phyloP scores from a whole-genome alignment of 768 basidiomycete genomes.

The Pleurotus giganteus region DNA sequence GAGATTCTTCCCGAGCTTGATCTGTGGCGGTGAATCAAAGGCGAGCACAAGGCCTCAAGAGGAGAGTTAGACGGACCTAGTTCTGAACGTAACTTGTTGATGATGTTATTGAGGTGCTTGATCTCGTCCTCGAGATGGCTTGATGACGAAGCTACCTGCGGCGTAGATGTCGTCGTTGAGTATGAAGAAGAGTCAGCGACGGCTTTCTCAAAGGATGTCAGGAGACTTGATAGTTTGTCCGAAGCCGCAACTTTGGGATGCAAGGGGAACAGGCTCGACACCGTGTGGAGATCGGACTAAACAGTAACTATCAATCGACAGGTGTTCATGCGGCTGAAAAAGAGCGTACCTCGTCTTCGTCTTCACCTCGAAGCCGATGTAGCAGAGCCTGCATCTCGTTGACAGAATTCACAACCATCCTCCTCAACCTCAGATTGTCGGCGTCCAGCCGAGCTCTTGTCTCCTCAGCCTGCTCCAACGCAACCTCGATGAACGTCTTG shows the following conservation, averaged over 20 bases:
- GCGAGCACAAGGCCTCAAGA: slow-evolving; percentile 1
- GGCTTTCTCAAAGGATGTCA: slow-evolving; percentile 38
- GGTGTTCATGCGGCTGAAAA: slow-evolving; percentile 11
- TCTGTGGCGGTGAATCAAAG: slow-evolving; percentile 30
- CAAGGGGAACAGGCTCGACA: slow-evolving; percentile 52
- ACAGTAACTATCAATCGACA: background rate
- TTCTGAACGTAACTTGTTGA: slow-evolving; percentile 52
- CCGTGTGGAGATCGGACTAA: slow-evolving; percentile 46
- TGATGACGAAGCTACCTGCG: slow-evolving; percentile 17
- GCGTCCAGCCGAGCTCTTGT: slow-evolving; percentile 58
- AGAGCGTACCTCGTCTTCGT: slow-evolving; percentile 45
- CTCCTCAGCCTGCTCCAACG: slow-evolving; percentile 72
- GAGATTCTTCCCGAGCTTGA: slow-evolving; percentile 44
- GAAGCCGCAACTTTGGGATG: slow-evolving; percentile 46
- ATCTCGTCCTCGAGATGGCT: slow-evolving; percentile 39
- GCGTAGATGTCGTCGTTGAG: slow-evolving; percentile 16
- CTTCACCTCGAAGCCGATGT: slow-evolving; percentile 44
- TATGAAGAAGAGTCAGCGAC: slow-evolving; percentile 26
- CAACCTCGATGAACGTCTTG: slow-evolving; percentile 57
- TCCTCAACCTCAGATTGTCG: slow-evolving; percentile 63
- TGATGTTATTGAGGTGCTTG: slow-evolving; percentile 45
- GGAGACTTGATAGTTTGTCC: slow-evolving; percentile 43
- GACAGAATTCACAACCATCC: slow-evolving; percentile 56
- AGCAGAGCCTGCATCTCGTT: slow-evolving; percentile 63
- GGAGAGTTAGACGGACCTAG: slow-evolving; percentile 43